A percentile compares a stretch with the other conserved stretches of the same genome.
These are phyloP conservation scores for Paxillus ammoniavirescens DNA, from an alignment of 768 basidiomycete genomes.

Conservation along the genomic window DNA sequence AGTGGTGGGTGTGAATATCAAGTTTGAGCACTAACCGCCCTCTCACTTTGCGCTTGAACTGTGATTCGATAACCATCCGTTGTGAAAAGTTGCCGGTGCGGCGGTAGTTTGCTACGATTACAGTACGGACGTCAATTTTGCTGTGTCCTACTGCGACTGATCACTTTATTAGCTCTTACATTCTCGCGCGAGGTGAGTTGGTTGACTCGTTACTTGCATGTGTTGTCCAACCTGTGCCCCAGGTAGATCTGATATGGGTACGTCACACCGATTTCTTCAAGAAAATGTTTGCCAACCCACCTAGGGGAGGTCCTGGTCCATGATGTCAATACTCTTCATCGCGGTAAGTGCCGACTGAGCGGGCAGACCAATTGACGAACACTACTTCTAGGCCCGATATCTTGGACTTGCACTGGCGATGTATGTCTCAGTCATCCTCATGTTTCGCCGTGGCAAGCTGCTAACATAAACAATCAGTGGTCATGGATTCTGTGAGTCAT, in stretches of 20 bases:
- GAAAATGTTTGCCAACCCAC: not conserved
- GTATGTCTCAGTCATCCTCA: constrained; percentile 1
- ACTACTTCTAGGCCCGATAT: constrained; percentile 6
- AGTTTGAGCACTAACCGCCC: not conserved
- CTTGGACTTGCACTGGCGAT: constrained; percentile 2
- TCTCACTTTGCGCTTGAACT: not conserved
- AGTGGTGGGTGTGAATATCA: not conserved
- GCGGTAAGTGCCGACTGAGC: constrained; percentile 1
- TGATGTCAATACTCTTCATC: constrained; percentile 9
- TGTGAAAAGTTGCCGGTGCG: constrained; percentile 1
- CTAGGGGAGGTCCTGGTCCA: constrained; percentile 12
- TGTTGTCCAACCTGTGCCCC: not conserved
- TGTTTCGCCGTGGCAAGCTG: not conserved
- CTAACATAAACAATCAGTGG: constrained; percentile 1
- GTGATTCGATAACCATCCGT: not conserved
- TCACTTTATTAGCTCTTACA: constrained; percentile 3
- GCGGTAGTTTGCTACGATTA: constrained; percentile 10
- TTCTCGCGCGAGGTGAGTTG: constrained; percentile 7
- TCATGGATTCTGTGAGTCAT: not conserved
- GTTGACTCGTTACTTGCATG: not conserved
- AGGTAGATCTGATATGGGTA: constrained; percentile 16
- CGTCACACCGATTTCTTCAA: not conserved
- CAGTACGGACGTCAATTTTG: not conserved
- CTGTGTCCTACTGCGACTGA: not conserved
- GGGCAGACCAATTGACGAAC: not conserved